Evolutionary conservation across 2,329 filamentous ascomycete species (phyloP), one percentile per base, ranked within the genome.

Genomic region (Cadophora sp.): DNA sequence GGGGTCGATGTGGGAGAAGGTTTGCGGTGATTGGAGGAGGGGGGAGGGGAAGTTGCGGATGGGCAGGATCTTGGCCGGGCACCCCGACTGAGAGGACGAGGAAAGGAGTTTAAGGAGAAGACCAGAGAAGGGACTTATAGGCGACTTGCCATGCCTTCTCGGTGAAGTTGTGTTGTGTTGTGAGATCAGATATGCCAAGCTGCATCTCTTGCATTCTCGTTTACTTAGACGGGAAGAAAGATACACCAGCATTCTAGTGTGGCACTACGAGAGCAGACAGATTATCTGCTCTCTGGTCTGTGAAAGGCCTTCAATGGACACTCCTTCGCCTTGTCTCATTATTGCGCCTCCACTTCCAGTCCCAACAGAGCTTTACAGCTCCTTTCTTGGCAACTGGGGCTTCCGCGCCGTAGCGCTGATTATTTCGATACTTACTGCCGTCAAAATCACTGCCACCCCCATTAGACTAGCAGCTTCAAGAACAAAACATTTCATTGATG

Each of bases 401-500:
- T 58, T 22, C 7, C 29, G 19, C n/a, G 19, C 22, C 19, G 31
- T 37, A 24, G 31, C 40, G 31, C 19, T 22, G 29, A 22, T 37
- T 6, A 19, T 24, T 7, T 58, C 31, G 40, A 48, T 22, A 7
- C 7, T 48, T 19, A 19, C 40, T 34, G 16, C 8, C 58, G n/a
- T n/a, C n/a, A 26, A 7, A 34, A 53, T 48, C 64, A 66, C 48
- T 46, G 58, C 64, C 64, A 62, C 58, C 64, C 22, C 46, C 31
- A 61, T 22, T 16, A 31, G 27, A 3, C 16, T 11, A 9, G 19
- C 11, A 11, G 19, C 12, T 16, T 29, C 11, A 67, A 71, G 43
- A 43, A 48, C 67, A 62, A 62, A 53, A 56, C 68, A 70, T 71
- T 72, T 66, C 69, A 73, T 73, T 72, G 56, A 70, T 75, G 70